A percentile compares a stretch with the other conserved stretches of the same genome.
Conservation (phyloP, 257 asterid genomes). For the Agastache rugosa region DNA sequence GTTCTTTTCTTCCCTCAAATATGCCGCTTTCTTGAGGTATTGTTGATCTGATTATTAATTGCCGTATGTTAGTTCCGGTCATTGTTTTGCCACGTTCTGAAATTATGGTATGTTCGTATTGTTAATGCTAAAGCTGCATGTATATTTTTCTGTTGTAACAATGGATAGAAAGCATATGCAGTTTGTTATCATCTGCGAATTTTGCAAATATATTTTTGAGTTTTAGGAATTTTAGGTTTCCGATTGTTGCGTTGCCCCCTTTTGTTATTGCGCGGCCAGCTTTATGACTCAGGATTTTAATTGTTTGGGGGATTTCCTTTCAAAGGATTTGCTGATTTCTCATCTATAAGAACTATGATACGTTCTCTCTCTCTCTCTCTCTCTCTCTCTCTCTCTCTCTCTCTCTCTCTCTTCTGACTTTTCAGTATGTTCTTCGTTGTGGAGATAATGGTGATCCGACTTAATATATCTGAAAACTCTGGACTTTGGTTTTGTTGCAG, state of each 20-base stretch:
- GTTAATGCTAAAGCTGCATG: not conserved
- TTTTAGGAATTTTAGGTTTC: not conserved
- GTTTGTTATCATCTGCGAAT: not conserved
- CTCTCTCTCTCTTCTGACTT: too few relatives aligned
- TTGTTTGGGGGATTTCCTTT: slow-evolving; percentile 1
- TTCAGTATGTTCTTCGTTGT: too few relatives aligned
- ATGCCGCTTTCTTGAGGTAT: slow-evolving; percentile 32
- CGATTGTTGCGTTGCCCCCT: not conserved
- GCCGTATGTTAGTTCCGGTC: not conserved
- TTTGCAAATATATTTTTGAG: not conserved
- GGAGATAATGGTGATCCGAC: too few relatives aligned
- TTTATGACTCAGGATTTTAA: not conserved
- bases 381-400: too few relatives aligned
- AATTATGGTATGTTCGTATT: not conserved
- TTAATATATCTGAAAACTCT: not conserved
- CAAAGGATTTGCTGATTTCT: not conserved
- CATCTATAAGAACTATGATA: not conserved
- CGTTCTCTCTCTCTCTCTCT: too few relatives aligned
- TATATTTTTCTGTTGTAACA: not conserved
- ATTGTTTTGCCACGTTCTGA: not conserved
- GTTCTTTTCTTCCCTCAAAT: not conserved
- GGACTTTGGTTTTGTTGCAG: slow-evolving; percentile 40
- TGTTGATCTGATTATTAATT: slow-evolving; percentile 1
- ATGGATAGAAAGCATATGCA: not conserved
- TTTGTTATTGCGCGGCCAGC: not conserved